Conservation (phyloP, 2,329 filamentous ascomycete species). For the Chalara sp. region DNA sequence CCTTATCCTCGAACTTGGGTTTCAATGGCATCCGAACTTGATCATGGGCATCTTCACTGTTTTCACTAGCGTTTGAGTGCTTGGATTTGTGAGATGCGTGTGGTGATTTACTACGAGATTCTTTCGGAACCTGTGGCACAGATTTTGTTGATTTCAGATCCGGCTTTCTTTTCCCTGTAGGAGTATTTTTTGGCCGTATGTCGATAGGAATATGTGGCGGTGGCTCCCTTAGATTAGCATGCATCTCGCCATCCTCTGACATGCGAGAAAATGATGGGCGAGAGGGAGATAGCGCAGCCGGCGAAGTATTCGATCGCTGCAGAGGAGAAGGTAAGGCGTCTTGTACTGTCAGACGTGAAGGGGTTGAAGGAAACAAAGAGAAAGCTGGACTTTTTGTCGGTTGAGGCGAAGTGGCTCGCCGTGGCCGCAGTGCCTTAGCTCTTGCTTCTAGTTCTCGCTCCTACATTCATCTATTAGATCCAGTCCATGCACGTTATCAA, state of each 20-base stretch:
- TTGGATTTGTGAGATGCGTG: not conserved
- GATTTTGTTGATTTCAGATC: too few relatives aligned
- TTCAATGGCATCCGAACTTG: not conserved
- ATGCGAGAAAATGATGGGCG: conserved; percentile 21
- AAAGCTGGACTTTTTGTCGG: conserved; percentile 37
- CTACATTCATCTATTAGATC: conserved; percentile 13
- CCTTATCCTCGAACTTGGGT: conserved; percentile 13
- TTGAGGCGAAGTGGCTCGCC: conserved; percentile 44
- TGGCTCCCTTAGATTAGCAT: conserved; percentile 14
- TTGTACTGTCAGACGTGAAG: conserved; percentile 12
- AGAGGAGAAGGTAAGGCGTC: conserved; percentile 15
- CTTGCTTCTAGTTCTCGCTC: conserved; percentile 30
- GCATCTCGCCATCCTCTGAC: conserved; percentile 12
- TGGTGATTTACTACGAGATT: too few relatives aligned
- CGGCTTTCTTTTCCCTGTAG: too few relatives aligned
- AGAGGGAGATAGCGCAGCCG: conserved; percentile 42
- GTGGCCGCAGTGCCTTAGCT: conserved; percentile 23
- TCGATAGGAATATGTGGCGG: not conserved
- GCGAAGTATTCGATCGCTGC: conserved; percentile 48
- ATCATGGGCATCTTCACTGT: not conserved
- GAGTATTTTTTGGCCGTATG: not conserved
- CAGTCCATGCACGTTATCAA: conserved; percentile 1
- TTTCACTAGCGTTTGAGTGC: not conserved
- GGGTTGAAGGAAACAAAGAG: conserved; percentile 30
- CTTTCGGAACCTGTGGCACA: too few relatives aligned